Evolutionary conservation across 345 rosid species (phyloP).

Genomic region (Toxicodendron radicans): DNA sequence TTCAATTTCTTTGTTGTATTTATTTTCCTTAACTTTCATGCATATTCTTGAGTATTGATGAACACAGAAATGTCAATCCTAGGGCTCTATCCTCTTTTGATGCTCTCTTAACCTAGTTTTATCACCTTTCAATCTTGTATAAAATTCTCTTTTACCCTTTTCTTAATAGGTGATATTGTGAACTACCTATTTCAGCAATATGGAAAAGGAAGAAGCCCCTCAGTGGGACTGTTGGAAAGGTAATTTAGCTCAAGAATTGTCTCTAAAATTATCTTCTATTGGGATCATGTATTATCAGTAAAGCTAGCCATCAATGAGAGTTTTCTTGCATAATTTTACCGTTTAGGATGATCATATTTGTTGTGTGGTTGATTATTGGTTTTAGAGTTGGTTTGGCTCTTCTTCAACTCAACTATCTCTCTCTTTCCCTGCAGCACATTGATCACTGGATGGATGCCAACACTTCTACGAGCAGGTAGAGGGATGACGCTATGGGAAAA

Average conservation of each 20-base stretch:
- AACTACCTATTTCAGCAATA: slow-evolving; percentile 68
- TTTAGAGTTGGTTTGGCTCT: not conserved
- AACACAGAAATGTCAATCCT: not conserved
- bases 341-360: not conserved
- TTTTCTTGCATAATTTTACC: not conserved
- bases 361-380: not conserved
- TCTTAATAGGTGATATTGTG: slow-evolving; percentile 66
- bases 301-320: not conserved
- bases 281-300: no score
- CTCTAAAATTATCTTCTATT: not conserved
- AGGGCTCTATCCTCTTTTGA: not conserved
- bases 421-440: slow-evolving; percentile 51
- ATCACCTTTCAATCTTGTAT: not conserved
- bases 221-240: slow-evolving; percentile 73
- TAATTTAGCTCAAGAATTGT: slow-evolving; percentile 23
- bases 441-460: slow-evolving; percentile 89
- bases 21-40: not conserved
- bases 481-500: slow-evolving; percentile 81
- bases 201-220: slow-evolving; percentile 68
- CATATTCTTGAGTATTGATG: not conserved
- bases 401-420: not conserved
- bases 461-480: slow-evolving; percentile 80
- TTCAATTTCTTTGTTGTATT: not conserved
- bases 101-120: not conserved
- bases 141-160: not conserved